Conservation (phyloP, 768 basidiomycete species). For the Tubosaeta brunneosetosa region DNA sequence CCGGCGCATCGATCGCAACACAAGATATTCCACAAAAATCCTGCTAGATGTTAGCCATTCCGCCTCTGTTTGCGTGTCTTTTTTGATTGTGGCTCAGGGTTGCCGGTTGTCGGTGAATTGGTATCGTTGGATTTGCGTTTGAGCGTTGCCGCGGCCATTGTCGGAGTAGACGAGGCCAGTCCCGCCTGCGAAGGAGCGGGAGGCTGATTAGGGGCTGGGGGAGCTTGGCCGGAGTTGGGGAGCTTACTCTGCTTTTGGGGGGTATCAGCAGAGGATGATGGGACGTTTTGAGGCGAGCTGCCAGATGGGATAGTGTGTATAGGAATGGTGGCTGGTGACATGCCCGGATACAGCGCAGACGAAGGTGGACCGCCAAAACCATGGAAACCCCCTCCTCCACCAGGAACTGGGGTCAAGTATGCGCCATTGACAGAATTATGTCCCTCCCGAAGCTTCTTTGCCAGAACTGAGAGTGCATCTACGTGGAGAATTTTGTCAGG, state of each 20-base stretch:
- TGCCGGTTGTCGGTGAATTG: constrained; percentile 49
- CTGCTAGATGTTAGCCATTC: constrained; percentile 40
- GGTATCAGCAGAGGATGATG: constrained; percentile 45
- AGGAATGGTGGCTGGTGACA: constrained; percentile 40
- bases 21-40: constrained; percentile 32
- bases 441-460: constrained; percentile 35
- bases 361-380: constrained; percentile 28
- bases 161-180: constrained; percentile 44
- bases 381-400: constrained; percentile 23
- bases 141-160: constrained; percentile 44
- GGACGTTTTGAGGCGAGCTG: constrained; percentile 47
- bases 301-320: constrained; percentile 41
- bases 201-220: constrained; percentile 38
- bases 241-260: constrained; percentile 64
- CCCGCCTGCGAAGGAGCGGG: constrained; percentile 38
- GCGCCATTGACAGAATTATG: constrained; percentile 14
- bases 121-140: constrained; percentile 50
- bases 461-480: constrained; percentile 44
- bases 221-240: constrained; percentile 40
- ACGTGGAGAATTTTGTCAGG: constrained; percentile 22
- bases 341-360: constrained; percentile 42
- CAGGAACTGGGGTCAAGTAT: constrained; percentile 15
- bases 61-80: constrained; percentile 57
- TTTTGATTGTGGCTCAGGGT: constrained; percentile 42
- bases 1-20: constrained; percentile 28